Conservation (phyloP, 805 yeast species). For the Citeromyces nyonsensis region DNA sequence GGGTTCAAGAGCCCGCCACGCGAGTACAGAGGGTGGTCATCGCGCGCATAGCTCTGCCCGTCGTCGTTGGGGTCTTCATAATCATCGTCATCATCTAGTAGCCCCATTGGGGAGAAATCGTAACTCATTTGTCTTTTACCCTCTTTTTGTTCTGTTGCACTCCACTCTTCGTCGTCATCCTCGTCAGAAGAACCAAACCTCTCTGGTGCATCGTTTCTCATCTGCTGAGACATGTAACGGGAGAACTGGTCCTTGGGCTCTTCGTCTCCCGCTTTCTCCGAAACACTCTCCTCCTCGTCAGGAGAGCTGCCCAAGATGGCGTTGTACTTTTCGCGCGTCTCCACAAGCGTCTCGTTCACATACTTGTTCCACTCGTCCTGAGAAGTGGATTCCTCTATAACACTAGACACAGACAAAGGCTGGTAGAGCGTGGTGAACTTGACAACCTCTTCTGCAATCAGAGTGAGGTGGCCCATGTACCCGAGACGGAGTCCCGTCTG, state of each 20-base stretch:
- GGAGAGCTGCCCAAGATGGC: constrained; percentile 72
- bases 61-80: constrained; percentile 74
- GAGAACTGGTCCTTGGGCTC: constrained; percentile 27
- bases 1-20: too few species aligned
- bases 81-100: constrained; percentile 38
- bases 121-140: neutral
- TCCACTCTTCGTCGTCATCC: constrained; percentile 29
- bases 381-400: constrained; percentile 31
- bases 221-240: constrained; percentile 65
- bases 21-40: constrained; percentile 38
- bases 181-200: constrained; percentile 38
- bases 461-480: constrained; percentile 91
- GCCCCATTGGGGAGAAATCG: constrained; percentile 1
- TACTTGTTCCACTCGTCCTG: constrained; percentile 66
- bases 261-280: constrained; percentile 9
- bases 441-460: constrained; percentile 91
- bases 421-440: constrained; percentile 57
- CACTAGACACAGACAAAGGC: constrained; percentile 40
- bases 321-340: constrained; percentile 87
- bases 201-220: constrained; percentile 35
- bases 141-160: constrained; percentile 2
- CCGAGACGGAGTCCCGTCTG: constrained; percentile 60
- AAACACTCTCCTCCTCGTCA: constrained; percentile 21
- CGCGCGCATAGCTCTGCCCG: constrained; percentile 57
- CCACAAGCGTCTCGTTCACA: constrained; percentile 69